Evolutionary conservation across 139 green algal genomes (phyloP).

Genomic region (Chlorella sp.): DNA sequence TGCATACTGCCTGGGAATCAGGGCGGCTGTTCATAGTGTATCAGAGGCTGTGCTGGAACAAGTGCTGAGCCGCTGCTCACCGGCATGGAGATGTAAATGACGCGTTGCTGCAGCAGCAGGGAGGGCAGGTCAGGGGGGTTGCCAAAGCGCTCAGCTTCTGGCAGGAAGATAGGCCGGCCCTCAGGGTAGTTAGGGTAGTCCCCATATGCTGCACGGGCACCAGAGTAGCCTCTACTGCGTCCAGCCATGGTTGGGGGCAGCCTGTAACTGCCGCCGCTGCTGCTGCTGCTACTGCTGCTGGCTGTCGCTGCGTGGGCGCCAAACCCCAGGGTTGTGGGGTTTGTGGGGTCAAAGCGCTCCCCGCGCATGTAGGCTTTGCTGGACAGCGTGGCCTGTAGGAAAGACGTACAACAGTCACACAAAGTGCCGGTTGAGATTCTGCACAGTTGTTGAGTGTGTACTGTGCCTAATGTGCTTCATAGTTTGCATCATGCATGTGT

Average conservation of each 20-base stretch:
- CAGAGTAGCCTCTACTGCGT: constrained; percentile 13
- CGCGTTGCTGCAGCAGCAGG: constrained; percentile 73
- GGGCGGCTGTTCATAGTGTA: too few relatives aligned
- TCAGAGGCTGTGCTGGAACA: too few relatives aligned
- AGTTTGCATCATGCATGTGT: too few relatives aligned
- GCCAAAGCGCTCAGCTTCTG: constrained; percentile 51
- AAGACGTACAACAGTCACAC: too few relatives aligned
- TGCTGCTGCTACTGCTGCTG: constrained; percentile 26
- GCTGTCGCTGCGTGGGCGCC: too few relatives aligned
- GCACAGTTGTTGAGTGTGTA: too few relatives aligned
- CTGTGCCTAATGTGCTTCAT: too few relatives aligned
- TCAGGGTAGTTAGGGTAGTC: constrained; percentile 51
- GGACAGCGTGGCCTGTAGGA: constrained; percentile 46
- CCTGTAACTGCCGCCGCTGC: neutral
- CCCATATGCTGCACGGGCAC: constrained; percentile 36
- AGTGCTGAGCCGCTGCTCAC: too few relatives aligned
- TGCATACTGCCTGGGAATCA: too few relatives aligned
- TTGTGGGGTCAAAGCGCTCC: constrained; percentile 34
- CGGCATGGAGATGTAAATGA: constrained; percentile 86
- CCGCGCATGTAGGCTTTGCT: constrained; percentile 36
- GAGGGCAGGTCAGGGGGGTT: constrained; percentile 74
- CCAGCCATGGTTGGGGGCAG: too few relatives aligned
- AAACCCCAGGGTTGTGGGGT: constrained; percentile 33
- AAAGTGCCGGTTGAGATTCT: too few relatives aligned
- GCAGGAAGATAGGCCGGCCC: constrained; percentile 48